Percentiles rank a stretch among this genome's conserved stretches.
These are phyloP conservation scores for Hymenoscyphus salicellus DNA, from an alignment of 2,329 filamentous ascomycete species.

Conservation along the genomic window DNA sequence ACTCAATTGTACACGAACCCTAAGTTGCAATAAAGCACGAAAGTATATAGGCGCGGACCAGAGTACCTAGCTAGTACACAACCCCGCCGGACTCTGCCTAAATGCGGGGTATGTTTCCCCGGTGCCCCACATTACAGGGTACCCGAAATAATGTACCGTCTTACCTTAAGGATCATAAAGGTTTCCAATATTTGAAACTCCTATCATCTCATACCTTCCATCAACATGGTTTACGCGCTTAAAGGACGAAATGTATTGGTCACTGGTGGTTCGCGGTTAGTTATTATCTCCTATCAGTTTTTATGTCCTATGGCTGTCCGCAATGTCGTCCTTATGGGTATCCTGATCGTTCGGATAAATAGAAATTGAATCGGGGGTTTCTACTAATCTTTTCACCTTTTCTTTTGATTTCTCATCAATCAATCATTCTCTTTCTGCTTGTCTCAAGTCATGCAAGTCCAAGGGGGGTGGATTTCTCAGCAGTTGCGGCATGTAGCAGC, in stretches of 20 bases:
- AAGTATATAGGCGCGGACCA: too few relatives aligned
- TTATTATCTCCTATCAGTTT: conserved; percentile 5
- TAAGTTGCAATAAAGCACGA: too few relatives aligned
- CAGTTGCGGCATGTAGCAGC: too few relatives aligned
- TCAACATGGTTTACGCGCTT: conserved; percentile 59
- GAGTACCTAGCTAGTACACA: not conserved
- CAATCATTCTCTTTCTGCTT: too few relatives aligned
- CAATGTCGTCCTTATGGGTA: not conserved
- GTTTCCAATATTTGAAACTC: not conserved
- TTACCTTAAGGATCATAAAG: not conserved
- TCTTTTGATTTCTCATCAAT: too few relatives aligned
- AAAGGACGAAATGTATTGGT: conserved; percentile 61
- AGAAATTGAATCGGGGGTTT: not conserved
- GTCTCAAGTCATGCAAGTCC: too few relatives aligned
- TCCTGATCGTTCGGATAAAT: not conserved
- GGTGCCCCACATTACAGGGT: not conserved
- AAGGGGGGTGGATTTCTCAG: too few relatives aligned
- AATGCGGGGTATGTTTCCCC: not conserved
- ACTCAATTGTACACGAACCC: too few relatives aligned
- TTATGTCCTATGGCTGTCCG: too few relatives aligned
- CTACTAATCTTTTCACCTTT: too few relatives aligned
- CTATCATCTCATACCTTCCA: not conserved
- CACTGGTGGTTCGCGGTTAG: conserved; percentile 61
- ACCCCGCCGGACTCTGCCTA: not conserved
- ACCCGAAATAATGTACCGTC: not conserved